Conservation (phyloP, 768 basidiomycete genomes). For the Lepiota venenata region DNA sequence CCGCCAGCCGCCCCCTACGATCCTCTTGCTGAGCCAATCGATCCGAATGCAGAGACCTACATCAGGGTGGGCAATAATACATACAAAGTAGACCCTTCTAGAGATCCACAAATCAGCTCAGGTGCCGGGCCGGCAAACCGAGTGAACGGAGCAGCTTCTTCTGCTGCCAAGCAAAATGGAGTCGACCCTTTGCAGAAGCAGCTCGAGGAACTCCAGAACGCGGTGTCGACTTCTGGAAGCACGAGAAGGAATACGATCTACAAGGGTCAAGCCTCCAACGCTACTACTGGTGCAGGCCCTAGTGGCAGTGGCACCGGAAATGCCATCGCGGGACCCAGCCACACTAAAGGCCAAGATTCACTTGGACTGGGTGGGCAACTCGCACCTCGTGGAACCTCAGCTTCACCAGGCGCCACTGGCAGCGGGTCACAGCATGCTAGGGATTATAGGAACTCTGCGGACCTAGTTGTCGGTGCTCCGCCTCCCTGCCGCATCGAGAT, state of each 20-base stretch:
- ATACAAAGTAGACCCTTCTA: conserved; percentile 62
- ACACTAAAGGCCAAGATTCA: conserved; percentile 12
- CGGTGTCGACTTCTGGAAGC: conserved; percentile 42
- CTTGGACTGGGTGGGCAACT: conserved; percentile 20
- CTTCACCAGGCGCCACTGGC: conserved; percentile 21
- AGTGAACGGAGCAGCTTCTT: conserved; percentile 2
- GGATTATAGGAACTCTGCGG: conserved; percentile 75
- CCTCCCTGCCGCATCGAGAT: conserved; percentile 58
- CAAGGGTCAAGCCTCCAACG: conserved; percentile 13
- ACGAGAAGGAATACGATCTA: conserved; percentile 43
- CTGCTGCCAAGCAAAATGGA: conserved; percentile 21
- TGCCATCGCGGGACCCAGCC: conserved; percentile 16
- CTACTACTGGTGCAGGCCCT: neutral
- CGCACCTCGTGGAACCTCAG: conserved; percentile 29
- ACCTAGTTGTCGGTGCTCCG: conserved; percentile 74
- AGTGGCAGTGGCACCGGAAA: neutral
- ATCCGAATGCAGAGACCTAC: conserved; percentile 61
- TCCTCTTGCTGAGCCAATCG: conserved; percentile 55
- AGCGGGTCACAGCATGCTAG: conserved; percentile 21
- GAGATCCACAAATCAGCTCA: conserved; percentile 51
- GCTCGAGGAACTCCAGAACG: conserved; percentile 55
- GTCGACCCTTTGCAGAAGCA: conserved; percentile 68
- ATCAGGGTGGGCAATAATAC: conserved; percentile 68
- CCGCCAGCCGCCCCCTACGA: conserved; percentile 33
- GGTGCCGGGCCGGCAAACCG: conserved; percentile 1